Evolutionary conservation across 2,329 filamentous ascomycete species (phyloP), one percentile per base, ranked within the genome.

Genomic region (Exophiala viscosa): DNA sequence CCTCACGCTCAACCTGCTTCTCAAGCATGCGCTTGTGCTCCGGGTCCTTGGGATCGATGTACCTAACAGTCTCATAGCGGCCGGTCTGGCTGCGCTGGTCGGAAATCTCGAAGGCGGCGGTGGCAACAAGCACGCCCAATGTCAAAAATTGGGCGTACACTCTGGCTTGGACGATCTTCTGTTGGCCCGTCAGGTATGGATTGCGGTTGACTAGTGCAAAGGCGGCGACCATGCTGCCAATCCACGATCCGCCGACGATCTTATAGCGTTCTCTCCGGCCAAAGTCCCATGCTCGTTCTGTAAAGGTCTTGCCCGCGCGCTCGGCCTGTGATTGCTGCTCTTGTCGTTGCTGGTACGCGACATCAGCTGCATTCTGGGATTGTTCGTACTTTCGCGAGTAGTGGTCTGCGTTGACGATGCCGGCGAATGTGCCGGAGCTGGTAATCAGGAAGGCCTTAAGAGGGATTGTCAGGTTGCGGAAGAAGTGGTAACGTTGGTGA

Each of bases 141-240:
- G 91, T 95, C 63, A 95, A 75, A 5, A 88, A 90, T 76, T 96
- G 91, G 3, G 91, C 91, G 72, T 96, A 96, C 60, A 96, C 87
- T 81, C 91, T 86, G 18, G 90, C 91, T 78, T 96, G 91, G 13
- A 96, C 91, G 17, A 96, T 75, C 79, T 96, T 96, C 77, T 96
- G 91, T 55, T 81, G 75, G 2, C 83, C 85, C 45, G 80, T 82
- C 42, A 95, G 77, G 67, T 85, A 88, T 60, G 81, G 84, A 69
- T 89, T 89, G 58, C 89, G 82, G 66, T 86, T 83, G 59, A 96
- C 90, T 28, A 95, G 69, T 50, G 78, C 83, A 61, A 93, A 81
- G 3, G 88, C 85, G 38, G 85, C 71, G 54, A 79, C 83, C 84
- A 96, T 92, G 64, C 84, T 84, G 35, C 86, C 87, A 11, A 92